Percentiles rank a stretch among this genome's conserved stretches.
Conservation (phyloP, 106 monocot genomes). For the Xerophyta viscosa region DNA sequence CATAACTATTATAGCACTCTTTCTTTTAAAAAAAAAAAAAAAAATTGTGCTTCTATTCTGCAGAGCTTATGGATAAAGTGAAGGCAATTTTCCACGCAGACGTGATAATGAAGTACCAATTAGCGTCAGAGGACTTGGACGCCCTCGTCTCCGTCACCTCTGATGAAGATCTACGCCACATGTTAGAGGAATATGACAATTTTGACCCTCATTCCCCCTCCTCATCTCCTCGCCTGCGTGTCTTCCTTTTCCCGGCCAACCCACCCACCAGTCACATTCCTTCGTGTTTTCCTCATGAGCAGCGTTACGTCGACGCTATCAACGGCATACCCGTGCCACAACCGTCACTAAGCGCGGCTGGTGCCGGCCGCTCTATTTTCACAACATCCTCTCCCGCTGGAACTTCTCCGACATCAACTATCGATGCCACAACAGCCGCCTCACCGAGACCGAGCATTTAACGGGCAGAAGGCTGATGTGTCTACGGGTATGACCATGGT, state of each 20-base stretch:
- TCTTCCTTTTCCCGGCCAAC: conserved; percentile 19
- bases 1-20: not conserved
- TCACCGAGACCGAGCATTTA: too few relatives aligned
- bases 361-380: not conserved
- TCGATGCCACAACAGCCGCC: not conserved
- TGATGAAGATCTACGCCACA: conserved; percentile 29
- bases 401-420: not conserved
- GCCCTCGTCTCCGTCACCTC: conserved; percentile 22
- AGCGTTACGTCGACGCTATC: conserved; percentile 10
- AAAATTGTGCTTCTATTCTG: too few relatives aligned
- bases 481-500: not conserved
- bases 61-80: conserved; percentile 26
- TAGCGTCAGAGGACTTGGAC: conserved; percentile 26
- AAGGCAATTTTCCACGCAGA: conserved; percentile 5
- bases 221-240: conserved; percentile 13
- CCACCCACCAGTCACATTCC: conserved; percentile 3
- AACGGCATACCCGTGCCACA: not conserved
- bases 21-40: too few relatives aligned
- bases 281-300: not conserved
- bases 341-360: not conserved
- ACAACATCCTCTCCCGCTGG: not conserved
- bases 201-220: conserved; percentile 2
- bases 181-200: conserved; percentile 23
- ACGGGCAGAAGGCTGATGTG: not conserved
- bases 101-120: conserved; percentile 17